Percentiles rank a stretch among this genome's conserved stretches.
phyloP scores from a whole-genome alignment of 2,329 filamentous ascomycete species.

The Trichoderma harzianum region DNA sequence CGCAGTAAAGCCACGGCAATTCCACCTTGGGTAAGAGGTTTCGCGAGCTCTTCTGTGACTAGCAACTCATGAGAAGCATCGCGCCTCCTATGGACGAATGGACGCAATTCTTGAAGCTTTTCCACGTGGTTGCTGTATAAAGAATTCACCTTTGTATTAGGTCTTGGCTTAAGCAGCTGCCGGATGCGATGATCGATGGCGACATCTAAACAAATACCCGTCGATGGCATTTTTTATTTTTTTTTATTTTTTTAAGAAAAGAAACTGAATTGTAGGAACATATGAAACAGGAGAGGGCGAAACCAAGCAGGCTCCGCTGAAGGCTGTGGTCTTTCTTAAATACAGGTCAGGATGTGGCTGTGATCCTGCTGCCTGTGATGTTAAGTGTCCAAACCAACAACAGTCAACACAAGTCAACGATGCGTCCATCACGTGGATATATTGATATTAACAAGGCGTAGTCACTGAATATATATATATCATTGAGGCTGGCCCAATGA shows the following conservation, averaged over 20 bases:
- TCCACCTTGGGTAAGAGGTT: not conserved
- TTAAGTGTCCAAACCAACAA: not conserved
- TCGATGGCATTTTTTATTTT: not conserved
- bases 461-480: not conserved
- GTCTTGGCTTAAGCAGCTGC: not conserved
- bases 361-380: not conserved
- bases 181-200: not conserved
- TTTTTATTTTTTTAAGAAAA: accelerated
- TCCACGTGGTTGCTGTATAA: not conserved
- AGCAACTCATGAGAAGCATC: not conserved
- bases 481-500: not conserved
- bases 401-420: not conserved
- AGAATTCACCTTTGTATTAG: not conserved
- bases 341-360: not conserved
- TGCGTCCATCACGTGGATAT: not conserved
- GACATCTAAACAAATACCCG: not conserved
- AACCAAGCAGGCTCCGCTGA: no score
- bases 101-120: not conserved
- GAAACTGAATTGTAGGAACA: not conserved
- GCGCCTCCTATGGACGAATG: not conserved
- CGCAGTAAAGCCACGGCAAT: not conserved
- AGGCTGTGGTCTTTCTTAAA: not conserved
- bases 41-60: not conserved
- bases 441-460: not conserved
- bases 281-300: not conserved